Evolutionary conservation across 2,329 filamentous ascomycete species (phyloP).

Genomic region (Monilinia fructicola): DNA sequence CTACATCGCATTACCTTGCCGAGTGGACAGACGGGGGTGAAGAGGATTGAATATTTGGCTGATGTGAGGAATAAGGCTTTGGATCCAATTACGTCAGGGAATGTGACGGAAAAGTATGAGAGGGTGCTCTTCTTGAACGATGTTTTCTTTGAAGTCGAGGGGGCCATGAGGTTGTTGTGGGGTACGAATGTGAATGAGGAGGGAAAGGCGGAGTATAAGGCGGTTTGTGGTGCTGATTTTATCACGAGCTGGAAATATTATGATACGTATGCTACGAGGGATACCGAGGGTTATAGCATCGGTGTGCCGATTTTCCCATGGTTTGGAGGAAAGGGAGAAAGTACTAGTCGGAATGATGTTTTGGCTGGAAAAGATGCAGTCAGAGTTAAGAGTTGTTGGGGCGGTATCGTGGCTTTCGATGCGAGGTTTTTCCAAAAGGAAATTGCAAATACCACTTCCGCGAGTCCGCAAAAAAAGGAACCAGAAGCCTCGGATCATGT

Average conservation of each 20-base stretch:
- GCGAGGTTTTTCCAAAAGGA: constrained; percentile 55
- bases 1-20: constrained; percentile 62
- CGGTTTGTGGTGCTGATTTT: constrained; percentile 71
- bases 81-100: constrained; percentile 54
- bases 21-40: constrained; percentile 61
- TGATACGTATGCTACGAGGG: constrained; percentile 71
- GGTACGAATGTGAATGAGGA: constrained; percentile 53
- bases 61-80: constrained; percentile 71
- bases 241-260: constrained; percentile 67
- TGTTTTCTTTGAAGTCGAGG: constrained; percentile 52
- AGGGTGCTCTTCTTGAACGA: constrained; percentile 68
- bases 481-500: constrained; percentile 16
- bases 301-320: constrained; percentile 68
- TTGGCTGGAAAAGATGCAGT: constrained; percentile 62
- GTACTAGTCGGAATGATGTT: constrained; percentile 60
- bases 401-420: constrained; percentile 70
- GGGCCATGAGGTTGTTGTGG: constrained; percentile 60
- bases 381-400: constrained; percentile 72
- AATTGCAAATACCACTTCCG: neutral
- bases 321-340: constrained; percentile 56
- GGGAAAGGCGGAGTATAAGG: constrained; percentile 59
- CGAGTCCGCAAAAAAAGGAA: neutral
- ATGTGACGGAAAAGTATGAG: constrained; percentile 48
- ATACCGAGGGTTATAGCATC: constrained; percentile 61
- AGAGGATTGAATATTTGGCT: constrained; percentile 72